A percentile compares a stretch with the other conserved stretches of the same genome.
phyloP scores from a whole-genome alignment of 805 yeast species.

The Suhomyces prunicola region DNA sequence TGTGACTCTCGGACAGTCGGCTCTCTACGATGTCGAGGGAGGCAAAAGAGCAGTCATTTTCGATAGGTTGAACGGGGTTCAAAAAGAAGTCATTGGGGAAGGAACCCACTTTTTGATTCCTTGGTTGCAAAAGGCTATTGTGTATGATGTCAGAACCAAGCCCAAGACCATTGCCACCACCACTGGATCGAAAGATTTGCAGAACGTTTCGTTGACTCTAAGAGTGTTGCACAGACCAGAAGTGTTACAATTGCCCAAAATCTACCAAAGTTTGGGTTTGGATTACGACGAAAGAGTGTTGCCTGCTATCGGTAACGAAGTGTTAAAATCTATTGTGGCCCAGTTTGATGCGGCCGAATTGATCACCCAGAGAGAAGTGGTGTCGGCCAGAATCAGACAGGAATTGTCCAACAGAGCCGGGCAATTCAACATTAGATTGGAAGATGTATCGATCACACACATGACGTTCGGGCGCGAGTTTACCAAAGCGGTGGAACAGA shows the following conservation, averaged over 20 bases:
- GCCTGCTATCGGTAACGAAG: constrained; percentile 92
- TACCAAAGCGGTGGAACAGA: constrained; percentile 97
- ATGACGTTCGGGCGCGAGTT: constrained; percentile 96
- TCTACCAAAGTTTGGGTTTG: constrained; percentile 86
- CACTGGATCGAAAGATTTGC: constrained; percentile 96
- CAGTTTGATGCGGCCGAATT: constrained; percentile 96
- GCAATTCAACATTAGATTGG: constrained; percentile 88
- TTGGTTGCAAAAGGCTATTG: constrained; percentile 90
- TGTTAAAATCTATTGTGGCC: constrained; percentile 83
- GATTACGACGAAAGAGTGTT: constrained; percentile 94
- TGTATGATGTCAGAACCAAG: constrained; percentile 91
- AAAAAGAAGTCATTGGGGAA: constrained; percentile 86
- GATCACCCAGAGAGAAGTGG: constrained; percentile 95
- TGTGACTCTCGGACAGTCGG: constrained; percentile 68
- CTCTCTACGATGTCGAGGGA: constrained; percentile 93
- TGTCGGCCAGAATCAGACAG: constrained; percentile 80
- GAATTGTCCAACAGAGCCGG: constrained; percentile 79
- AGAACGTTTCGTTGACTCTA: constrained; percentile 88
- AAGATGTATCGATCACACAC: constrained; percentile 97
- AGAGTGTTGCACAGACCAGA: constrained; percentile 95
- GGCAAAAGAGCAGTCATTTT: constrained; percentile 95
- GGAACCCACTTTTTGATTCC: constrained; percentile 95
- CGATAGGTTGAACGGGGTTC: constrained; percentile 87
- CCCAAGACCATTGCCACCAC: constrained; percentile 92
- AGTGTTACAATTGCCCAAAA: constrained; percentile 72